Percentiles rank a stretch among this genome's conserved stretches.
Evolutionary conservation across 1,284 basidiomycete species (phyloP).

Genomic region (Tilletia caries): DNA sequence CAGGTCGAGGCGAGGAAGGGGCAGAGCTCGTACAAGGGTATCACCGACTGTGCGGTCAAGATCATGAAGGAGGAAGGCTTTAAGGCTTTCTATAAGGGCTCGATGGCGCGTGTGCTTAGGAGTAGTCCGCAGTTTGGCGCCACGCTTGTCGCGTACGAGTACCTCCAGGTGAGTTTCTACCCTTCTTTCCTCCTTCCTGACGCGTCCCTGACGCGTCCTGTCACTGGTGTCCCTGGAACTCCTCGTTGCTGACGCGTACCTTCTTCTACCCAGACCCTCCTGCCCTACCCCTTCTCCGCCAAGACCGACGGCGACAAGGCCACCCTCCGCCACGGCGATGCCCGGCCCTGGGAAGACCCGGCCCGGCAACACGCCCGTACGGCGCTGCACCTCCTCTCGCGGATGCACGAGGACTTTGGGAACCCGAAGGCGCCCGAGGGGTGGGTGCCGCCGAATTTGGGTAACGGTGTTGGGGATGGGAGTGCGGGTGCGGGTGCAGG

Average conservation of each 20-base stretch:
- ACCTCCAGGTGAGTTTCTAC: slow-evolving; percentile 57
- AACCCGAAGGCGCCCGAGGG: slow-evolving; percentile 24
- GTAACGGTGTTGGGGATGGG: too few relatives aligned
- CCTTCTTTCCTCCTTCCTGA: background rate
- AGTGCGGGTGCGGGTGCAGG: too few relatives aligned
- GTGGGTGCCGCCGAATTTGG: background rate
- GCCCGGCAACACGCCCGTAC: slow-evolving; percentile 29
- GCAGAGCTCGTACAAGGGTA: slow-evolving; percentile 86
- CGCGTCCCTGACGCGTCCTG: background rate
- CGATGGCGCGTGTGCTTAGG: slow-evolving; percentile 80
- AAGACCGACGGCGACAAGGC: slow-evolving; percentile 12
- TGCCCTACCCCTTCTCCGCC: slow-evolving; percentile 28
- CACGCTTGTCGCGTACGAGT: slow-evolving; percentile 83
- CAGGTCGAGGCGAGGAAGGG: slow-evolving; percentile 94
- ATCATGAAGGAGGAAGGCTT: slow-evolving; percentile 81
- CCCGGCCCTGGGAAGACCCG: slow-evolving; percentile 28
- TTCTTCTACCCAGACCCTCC: slow-evolving; percentile 14
- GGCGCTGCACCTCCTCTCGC: slow-evolving; percentile 34
- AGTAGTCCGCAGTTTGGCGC: slow-evolving; percentile 74
- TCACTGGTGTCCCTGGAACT: too few relatives aligned
- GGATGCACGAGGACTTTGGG: slow-evolving; percentile 45
- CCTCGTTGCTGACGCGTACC: too few relatives aligned
- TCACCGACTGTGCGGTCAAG: slow-evolving; percentile 81
- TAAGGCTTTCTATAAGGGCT: slow-evolving; percentile 90
- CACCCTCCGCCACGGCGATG: background rate